Conservation (phyloP, 2,329 filamentous ascomycete species). For the Venturia effusa region DNA sequence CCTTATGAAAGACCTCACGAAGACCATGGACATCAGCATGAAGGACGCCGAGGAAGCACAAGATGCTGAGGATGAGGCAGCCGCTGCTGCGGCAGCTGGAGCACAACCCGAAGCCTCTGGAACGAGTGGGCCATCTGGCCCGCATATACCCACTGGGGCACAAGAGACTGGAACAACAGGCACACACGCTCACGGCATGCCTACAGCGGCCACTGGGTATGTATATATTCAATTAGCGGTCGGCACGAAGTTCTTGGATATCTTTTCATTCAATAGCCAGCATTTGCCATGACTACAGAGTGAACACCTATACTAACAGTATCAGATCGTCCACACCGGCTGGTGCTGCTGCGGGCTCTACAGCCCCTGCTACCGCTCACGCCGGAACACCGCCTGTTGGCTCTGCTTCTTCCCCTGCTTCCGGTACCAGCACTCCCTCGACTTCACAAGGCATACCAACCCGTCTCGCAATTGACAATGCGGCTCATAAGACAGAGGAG, state of each 20-base stretch:
- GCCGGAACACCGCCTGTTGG: conserved; percentile 6
- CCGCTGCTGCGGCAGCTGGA: conserved; percentile 27
- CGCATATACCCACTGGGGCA: conserved; percentile 16
- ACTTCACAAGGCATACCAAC: conserved; percentile 50
- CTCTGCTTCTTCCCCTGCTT: conserved; percentile 10
- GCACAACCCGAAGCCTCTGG: conserved; percentile 34
- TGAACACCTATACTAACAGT: neutral
- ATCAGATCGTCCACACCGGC: neutral
- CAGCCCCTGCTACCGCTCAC: neutral
- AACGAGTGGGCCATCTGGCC: conserved; percentile 5
- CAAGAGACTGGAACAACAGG: conserved; percentile 14
- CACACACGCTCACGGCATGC: neutral
- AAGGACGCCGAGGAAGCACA: conserved; percentile 62
- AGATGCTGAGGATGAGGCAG: conserved; percentile 53
- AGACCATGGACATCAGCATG: conserved; percentile 97
- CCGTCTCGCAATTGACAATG: conserved; percentile 80
- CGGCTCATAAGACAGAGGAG: conserved; percentile 53
- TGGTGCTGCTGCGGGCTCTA: neutral
- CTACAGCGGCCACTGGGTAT: neutral
- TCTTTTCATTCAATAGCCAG: neutral
- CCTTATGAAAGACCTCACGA: conserved; percentile 95
- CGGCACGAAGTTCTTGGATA: neutral
- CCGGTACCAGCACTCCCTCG: conserved; percentile 23
- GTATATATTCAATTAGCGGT: neutral
- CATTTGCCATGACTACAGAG: neutral